Conservation (phyloP, 2,329 filamentous ascomycete genomes). For the Plenodomus lindquistii region DNA sequence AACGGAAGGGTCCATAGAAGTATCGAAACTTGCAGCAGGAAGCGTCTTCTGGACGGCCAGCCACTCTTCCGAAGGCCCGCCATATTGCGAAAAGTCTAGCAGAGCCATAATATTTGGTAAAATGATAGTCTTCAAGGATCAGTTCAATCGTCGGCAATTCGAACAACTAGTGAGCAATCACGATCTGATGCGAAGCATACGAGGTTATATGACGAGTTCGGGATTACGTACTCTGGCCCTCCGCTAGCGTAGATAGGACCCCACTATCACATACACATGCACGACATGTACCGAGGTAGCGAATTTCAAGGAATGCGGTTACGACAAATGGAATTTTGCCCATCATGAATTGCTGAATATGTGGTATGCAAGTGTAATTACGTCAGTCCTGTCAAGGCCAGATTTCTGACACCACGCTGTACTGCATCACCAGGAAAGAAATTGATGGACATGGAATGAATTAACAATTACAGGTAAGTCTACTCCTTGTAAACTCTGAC, state of each 20-base stretch:
- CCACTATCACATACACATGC: background rate
- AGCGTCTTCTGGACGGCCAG: constrained; percentile 36
- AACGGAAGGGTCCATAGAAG: constrained; percentile 14
- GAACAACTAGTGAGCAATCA: no score
- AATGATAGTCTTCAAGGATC: no score
- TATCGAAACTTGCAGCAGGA: constrained; percentile 27
- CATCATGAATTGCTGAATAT: no score
- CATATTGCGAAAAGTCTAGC: constrained; percentile 33
- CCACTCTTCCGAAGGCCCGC: constrained; percentile 39
- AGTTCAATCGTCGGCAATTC: background rate
- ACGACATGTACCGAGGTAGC: background rate
- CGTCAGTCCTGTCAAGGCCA: no score
- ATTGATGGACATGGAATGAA: no score
- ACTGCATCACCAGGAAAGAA: background rate
- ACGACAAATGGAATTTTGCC: background rate
- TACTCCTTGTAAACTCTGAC: constrained; percentile 41
- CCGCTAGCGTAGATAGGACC: background rate
- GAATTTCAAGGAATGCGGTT: no score
- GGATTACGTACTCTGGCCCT: background rate
- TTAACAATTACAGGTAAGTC: background rate
- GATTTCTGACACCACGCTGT: no score
- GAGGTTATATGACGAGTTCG: background rate
- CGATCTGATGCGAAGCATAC: background rate
- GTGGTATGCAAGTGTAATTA: no score
- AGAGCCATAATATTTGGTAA: constrained; percentile 11